Conservation (phyloP, 345 rosid species). For the Eutrema heterophyllum region DNA sequence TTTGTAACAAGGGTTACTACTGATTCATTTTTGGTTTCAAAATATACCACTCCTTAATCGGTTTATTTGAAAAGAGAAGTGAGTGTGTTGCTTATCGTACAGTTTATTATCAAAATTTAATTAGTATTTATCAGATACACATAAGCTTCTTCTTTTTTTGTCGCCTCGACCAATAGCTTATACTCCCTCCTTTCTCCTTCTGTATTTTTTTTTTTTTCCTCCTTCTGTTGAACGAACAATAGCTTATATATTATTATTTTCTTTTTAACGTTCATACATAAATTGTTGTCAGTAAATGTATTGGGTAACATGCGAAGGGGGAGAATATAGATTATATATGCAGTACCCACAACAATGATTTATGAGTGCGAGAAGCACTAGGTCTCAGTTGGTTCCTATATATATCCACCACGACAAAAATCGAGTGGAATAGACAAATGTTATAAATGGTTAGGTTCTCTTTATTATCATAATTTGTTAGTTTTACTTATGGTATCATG, state of each 20-base stretch:
- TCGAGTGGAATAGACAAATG: neutral
- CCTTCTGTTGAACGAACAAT: neutral
- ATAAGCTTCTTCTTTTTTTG: neutral
- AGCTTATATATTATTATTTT: neutral
- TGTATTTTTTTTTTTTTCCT: too few species aligned
- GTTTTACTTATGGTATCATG: neutral
- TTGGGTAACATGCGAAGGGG: slow-evolving; percentile 3
- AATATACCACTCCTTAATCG: neutral
- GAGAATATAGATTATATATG: neutral
- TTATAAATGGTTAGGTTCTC: neutral
- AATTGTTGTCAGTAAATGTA: neutral
- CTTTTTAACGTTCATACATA: neutral
- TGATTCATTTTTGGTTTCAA: neutral
- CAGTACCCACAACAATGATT: slow-evolving; percentile 18
- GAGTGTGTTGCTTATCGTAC: neutral
- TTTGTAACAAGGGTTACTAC: too few species aligned
- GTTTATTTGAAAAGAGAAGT: neutral
- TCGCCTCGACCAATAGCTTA: neutral
- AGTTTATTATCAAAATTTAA: neutral
- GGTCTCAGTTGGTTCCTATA: neutral
- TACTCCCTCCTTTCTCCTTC: neutral
- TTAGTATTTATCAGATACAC: neutral
- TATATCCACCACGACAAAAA: neutral
- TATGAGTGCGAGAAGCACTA: neutral
- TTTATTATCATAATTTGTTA: neutral